Percentiles rank a stretch among this genome's conserved stretches.
phyloP scores from a whole-genome alignment of 2,329 filamentous ascomycete species.

The Colletotrichum euphorbiae region DNA sequence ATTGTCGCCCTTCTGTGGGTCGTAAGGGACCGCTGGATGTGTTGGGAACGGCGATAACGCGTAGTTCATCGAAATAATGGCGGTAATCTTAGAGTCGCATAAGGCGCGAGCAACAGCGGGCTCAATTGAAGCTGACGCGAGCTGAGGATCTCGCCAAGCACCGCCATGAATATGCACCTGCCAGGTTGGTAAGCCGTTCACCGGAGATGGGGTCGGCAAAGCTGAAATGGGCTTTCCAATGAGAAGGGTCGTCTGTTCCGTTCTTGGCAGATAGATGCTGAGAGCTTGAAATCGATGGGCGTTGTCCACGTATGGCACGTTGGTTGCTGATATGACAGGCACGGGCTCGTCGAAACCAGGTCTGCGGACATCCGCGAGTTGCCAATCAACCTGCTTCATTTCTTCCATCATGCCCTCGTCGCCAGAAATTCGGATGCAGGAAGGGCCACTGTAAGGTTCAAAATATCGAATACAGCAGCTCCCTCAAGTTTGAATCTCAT shows the following conservation, averaged over 20 bases:
- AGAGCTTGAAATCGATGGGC: not conserved
- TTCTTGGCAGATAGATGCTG: not conserved
- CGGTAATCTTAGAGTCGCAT: not conserved
- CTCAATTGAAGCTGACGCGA: not conserved
- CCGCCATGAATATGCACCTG: conserved; percentile 9
- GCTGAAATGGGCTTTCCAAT: not conserved
- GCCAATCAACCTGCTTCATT: not conserved
- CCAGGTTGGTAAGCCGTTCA: not conserved
- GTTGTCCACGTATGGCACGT: not conserved
- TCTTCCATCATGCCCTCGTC: too few species aligned
- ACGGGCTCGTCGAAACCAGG: not conserved
- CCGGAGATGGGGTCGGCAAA: too few species aligned
- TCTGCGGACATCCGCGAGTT: not conserved
- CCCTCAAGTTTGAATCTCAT: too few species aligned
- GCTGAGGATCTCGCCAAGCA: conserved; percentile 1
- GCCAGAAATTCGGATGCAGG: too few species aligned
- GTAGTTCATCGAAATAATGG: conserved; percentile 2
- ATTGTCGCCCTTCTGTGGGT: not conserved
- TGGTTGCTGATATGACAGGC: not conserved
- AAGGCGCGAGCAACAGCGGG: conserved; percentile 13
- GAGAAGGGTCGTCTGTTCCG: not conserved
- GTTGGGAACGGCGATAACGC: not conserved
- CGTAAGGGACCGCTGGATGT: not conserved
- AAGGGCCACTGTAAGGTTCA: too few species aligned
- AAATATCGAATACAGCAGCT: too few species aligned